Conservation (phyloP, 139 green algal genomes). For the Chlorella sp. region DNA sequence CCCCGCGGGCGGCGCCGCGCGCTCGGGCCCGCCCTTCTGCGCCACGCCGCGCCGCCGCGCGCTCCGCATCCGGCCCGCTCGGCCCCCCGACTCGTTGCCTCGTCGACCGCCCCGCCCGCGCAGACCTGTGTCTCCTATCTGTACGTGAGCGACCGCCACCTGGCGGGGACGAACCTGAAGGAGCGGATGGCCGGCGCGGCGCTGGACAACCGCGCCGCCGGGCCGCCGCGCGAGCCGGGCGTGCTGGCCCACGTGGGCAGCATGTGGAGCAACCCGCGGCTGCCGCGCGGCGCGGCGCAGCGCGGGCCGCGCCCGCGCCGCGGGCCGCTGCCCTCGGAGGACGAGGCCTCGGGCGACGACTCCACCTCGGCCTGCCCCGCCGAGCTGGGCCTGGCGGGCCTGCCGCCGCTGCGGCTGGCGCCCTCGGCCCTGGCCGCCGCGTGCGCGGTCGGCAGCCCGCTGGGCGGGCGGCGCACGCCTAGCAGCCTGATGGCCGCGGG, state of each 20-base stretch:
- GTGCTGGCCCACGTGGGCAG: conserved; percentile 57
- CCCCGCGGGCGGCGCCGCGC: too few species aligned
- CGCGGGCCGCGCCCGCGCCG: too few species aligned
- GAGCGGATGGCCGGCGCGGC: conserved; percentile 57
- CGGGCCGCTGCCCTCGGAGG: too few species aligned
- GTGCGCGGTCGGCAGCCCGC: too few species aligned
- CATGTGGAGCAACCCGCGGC: conserved; percentile 72
- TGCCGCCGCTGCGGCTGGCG: neutral
- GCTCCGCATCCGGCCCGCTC: too few species aligned
- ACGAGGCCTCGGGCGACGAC: neutral
- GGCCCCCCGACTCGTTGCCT: too few species aligned
- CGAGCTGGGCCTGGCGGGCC: neutral
- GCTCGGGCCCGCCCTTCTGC: too few species aligned
- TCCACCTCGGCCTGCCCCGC: neutral
- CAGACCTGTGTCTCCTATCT: too few species aligned
- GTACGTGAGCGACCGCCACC: conserved; percentile 69
- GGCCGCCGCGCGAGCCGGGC: conserved; percentile 38
- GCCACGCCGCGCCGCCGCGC: too few species aligned
- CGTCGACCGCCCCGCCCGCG: too few species aligned
- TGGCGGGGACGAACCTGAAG: conserved; percentile 52
- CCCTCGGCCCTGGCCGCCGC: neutral
- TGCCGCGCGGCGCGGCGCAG: conserved; percentile 18
- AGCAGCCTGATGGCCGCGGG: too few species aligned
- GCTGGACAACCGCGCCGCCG: conserved; percentile 51
- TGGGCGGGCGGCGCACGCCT: too few species aligned